Base-by-base conservation (phyloP, 2,329 filamentous ascomycete genomes). In the Alternaria tenuissima region DNA sequence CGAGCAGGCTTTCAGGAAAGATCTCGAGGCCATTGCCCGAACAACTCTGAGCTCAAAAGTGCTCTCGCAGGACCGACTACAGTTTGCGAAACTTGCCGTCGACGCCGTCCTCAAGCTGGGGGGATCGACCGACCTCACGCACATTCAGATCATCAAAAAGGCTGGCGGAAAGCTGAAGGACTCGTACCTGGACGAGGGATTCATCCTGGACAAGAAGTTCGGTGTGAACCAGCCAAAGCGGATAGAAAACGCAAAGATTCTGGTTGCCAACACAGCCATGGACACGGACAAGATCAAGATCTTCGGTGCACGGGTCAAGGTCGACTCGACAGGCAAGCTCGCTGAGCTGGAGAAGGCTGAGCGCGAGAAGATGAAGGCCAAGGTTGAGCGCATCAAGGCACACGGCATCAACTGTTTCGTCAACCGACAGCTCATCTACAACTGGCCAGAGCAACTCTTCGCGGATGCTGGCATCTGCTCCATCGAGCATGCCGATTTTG, bases 261-360 rank as follows among this genome's bases (percentile, higher is more conserved):
- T 99, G 57, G 92, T 99, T 22, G 95, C 95, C 66, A 99, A 99
- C 83, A 99, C 95, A 49, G 91, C 94, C 12, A 99, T 99, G 95
- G 95, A 99, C 81, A 99, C 95, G 36, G 95, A 99, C 83, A 99
- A 99, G 86, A 92, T 99, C 84, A 99, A 99, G 87, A 98, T 99
- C 74, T 99, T 99, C 74, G 95, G 95, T 65, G 95, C 95, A 16
- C 89, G 94, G 61, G 93, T 99, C 74, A 98, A 98, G 87, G 95
- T 99, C 62, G 91, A 92, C 70, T 94, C 93, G 32, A 99, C 95
- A 3, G 93, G 93, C 79, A 97, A 98, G 85, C 87, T 99, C 51
- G 95, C 95, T n/a, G 95, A 99, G 75, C 85, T 99, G 55, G 95
- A 99, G 81, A 97, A 96, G 86, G 95, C 95, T 6, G 95, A 98